Conservation (phyloP, 2,329 filamentous ascomycete genomes). For the Pseudogymnoascus sp. region DNA sequence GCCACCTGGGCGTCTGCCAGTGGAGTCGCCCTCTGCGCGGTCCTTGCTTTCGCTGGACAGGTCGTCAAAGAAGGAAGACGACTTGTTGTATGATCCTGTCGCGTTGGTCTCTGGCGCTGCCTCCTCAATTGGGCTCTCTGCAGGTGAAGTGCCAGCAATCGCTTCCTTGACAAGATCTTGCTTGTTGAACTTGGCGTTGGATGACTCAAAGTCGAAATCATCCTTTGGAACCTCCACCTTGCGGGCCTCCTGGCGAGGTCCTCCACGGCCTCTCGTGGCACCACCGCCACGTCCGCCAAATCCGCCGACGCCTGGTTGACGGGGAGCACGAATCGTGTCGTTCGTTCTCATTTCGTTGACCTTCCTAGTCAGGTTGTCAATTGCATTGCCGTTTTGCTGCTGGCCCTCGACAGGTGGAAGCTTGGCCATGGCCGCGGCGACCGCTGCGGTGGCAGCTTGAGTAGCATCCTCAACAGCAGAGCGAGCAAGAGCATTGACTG, state of each 20-base stretch:
- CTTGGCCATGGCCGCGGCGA: slow-evolving; percentile 74
- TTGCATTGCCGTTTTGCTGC: slow-evolving; percentile 34
- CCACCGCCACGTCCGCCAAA: slow-evolving; percentile 34
- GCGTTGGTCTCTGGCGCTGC: slow-evolving; percentile 36
- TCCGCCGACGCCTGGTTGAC: slow-evolving; percentile 38
- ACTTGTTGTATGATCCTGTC: slow-evolving; percentile 71
- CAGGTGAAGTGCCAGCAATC: slow-evolving; percentile 65
- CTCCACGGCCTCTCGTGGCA: slow-evolving; percentile 32
- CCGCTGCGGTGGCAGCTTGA: slow-evolving; percentile 65
- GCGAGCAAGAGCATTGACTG: slow-evolving; percentile 22
- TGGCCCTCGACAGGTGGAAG: slow-evolving; percentile 37
- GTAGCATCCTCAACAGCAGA: slow-evolving; percentile 58
- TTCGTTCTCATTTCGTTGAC: slow-evolving; percentile 70
- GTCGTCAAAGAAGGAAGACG: slow-evolving; percentile 92
- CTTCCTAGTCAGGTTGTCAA: slow-evolving; percentile 67
- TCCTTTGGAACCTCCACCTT: slow-evolving; percentile 84
- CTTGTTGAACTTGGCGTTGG: slow-evolving; percentile 85
- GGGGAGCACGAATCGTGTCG: slow-evolving; percentile 43
- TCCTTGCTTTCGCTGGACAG: slow-evolving; percentile 93
- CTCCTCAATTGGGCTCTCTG: slow-evolving; percentile 38
- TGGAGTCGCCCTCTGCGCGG: slow-evolving; percentile 62
- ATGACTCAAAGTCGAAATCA: slow-evolving; percentile 84
- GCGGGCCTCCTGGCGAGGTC: slow-evolving; percentile 35
- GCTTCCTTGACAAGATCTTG: slow-evolving; percentile 81
- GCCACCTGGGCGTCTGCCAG: slow-evolving; percentile 61